A percentile compares a stretch with the other conserved stretches of the same genome.
These are phyloP conservation scores for Penicillium fimorum DNA, from an alignment of 495 filamentous ascomycete species.

Conservation along the genomic window DNA sequence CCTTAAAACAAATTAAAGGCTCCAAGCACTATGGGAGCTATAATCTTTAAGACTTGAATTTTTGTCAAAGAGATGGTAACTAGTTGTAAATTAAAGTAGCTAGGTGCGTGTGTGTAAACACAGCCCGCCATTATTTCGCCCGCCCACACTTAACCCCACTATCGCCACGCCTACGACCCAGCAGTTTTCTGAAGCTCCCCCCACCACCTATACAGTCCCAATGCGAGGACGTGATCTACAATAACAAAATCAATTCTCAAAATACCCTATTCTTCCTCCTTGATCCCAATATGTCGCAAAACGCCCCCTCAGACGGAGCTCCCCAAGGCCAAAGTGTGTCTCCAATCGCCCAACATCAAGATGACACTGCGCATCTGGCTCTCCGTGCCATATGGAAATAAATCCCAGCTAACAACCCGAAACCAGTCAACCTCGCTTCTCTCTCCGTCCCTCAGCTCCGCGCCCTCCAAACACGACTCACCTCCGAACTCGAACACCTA, in stretches of 20 bases:
- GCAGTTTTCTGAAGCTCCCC: slow-evolving; percentile 23
- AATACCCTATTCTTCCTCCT: background rate
- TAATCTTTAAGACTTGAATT: background rate
- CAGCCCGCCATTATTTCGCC: background rate
- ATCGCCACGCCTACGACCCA: slow-evolving; percentile 1
- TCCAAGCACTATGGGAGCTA: background rate
- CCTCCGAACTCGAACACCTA: slow-evolving; percentile 91
- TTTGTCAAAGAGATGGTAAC: background rate
- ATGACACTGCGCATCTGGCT: background rate
- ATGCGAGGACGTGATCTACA: slow-evolving; percentile 6
- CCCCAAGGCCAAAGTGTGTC: slow-evolving; percentile 34
- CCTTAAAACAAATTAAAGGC: background rate
- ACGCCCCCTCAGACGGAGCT: slow-evolving; percentile 29
- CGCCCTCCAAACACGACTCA: slow-evolving; percentile 87
- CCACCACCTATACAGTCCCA: slow-evolving; percentile 22
- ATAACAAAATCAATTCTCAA: background rate
- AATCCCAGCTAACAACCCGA: background rate
- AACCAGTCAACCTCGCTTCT: slow-evolving; percentile 60
- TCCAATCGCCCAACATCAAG: slow-evolving; percentile 6
- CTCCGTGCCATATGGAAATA: background rate
- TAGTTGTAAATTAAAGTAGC: background rate
- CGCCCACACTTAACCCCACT: slow-evolving; percentile 1
- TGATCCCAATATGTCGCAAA: slow-evolving; percentile 26
- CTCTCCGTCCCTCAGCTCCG: slow-evolving; percentile 58
- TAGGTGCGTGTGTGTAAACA: slow-evolving; percentile 5